Evolutionary conservation across 345 rosid species (phyloP).

Genomic region (Acer negundo): DNA sequence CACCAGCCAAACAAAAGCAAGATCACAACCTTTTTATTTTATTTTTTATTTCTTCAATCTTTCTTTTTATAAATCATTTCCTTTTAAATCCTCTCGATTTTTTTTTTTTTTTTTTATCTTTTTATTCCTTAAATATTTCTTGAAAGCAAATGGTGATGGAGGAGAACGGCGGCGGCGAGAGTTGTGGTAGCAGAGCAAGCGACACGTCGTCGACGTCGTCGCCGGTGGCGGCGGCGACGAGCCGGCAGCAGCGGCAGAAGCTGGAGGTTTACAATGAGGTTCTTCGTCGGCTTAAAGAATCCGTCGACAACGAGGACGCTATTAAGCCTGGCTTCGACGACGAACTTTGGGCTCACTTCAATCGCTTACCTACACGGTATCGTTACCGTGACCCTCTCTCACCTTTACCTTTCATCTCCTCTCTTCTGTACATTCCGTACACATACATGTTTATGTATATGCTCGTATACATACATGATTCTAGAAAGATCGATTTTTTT

Average conservation of each 20-base stretch:
- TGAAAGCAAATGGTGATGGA: slow-evolving; percentile 54
- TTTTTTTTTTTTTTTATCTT: slow-evolving; percentile 10
- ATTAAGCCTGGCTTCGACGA: slow-evolving; percentile 68
- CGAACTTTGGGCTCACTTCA: slow-evolving; percentile 92
- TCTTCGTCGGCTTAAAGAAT: slow-evolving; percentile 65
- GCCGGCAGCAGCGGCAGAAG: slow-evolving; percentile 64
- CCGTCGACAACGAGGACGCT: slow-evolving; percentile 45
- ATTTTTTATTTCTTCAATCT: neutral
- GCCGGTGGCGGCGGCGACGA: slow-evolving; percentile 16
- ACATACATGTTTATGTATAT: neutral
- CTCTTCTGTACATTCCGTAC: slow-evolving; percentile 9
- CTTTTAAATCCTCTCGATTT: neutral
- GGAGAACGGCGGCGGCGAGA: slow-evolving; percentile 60
- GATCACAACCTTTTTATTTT: neutral
- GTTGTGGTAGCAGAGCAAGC: slow-evolving; percentile 59
- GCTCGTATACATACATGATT: too few relatives aligned
- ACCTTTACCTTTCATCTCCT: neutral
- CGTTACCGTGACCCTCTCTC: neutral
- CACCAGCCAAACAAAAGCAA: neutral
- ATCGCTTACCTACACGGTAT: slow-evolving; percentile 87
- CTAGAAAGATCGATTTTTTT: neutral
- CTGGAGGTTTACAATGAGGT: slow-evolving; percentile 69
- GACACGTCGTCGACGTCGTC: slow-evolving; percentile 36
- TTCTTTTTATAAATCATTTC: neutral
- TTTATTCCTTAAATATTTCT: neutral